A percentile compares a stretch with the other conserved stretches of the same genome.
phyloP scores from a whole-genome alignment of 2,329 filamentous ascomycete genomes.

The Xylaria sp. region DNA sequence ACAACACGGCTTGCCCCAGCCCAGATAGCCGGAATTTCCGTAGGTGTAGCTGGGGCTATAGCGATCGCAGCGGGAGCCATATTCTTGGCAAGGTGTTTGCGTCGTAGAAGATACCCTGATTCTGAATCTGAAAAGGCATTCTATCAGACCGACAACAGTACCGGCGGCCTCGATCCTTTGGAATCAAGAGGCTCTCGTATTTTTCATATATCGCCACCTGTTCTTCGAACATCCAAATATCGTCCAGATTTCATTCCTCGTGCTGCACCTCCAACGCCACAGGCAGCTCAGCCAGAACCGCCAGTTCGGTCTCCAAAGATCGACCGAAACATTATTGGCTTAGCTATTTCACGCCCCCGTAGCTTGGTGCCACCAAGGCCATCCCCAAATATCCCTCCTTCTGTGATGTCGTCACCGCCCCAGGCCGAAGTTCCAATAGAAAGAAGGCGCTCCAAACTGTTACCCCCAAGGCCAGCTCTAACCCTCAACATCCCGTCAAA shows the following conservation, averaged over 20 bases:
- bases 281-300: slow-evolving; percentile 37
- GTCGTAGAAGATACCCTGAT: slow-evolving; percentile 53
- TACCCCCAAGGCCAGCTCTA: slow-evolving; percentile 60
- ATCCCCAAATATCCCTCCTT: slow-evolving; percentile 25
- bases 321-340: slow-evolving; percentile 55
- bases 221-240: slow-evolving; percentile 46
- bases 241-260: slow-evolving; percentile 45
- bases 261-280: slow-evolving; percentile 36
- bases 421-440: slow-evolving; percentile 39
- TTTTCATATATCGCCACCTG: slow-evolving; percentile 57
- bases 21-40: slow-evolving; percentile 68
- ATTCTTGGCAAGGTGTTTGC: slow-evolving; percentile 56
- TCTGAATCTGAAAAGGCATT: slow-evolving; percentile 53
- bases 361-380: slow-evolving; percentile 36
- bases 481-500: slow-evolving; percentile 53
- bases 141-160: slow-evolving; percentile 52
- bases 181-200: slow-evolving; percentile 43
- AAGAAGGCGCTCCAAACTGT: slow-evolving; percentile 56
- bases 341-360: slow-evolving; percentile 57
- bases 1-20: slow-evolving; percentile 49
- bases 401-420: slow-evolving; percentile 34
- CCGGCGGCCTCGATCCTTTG: slow-evolving; percentile 50
- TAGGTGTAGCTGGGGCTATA: slow-evolving; percentile 63
- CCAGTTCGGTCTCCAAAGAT: slow-evolving; percentile 35
- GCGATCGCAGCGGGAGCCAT: slow-evolving; percentile 62